Percentiles rank a stretch among this genome's conserved stretches.
phyloP scores from a whole-genome alignment of 2,329 filamentous ascomycete species.

The Cryoendolithus antarcticus region DNA sequence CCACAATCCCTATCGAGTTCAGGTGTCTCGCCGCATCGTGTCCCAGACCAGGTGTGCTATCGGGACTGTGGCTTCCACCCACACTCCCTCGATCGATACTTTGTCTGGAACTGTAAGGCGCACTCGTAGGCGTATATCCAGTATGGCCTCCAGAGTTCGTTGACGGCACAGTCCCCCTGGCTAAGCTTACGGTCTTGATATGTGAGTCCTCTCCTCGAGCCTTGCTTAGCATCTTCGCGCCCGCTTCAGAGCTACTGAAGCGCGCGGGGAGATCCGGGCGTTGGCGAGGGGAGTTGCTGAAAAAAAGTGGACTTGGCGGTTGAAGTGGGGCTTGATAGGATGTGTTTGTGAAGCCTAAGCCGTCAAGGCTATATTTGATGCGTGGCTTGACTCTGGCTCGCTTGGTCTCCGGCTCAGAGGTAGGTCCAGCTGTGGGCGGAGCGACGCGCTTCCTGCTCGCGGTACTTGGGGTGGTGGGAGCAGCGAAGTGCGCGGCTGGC shows the following conservation, averaged over 20 bases:
- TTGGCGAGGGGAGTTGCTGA: slow-evolving; percentile 32
- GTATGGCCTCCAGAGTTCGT: slow-evolving; percentile 34
- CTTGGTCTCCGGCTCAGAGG: slow-evolving; percentile 5
- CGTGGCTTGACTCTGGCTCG: slow-evolving; percentile 10
- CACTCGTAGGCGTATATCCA: background rate
- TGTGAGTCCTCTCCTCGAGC: slow-evolving; percentile 37
- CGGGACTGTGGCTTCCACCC: slow-evolving; percentile 17
- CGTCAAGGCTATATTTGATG: slow-evolving; percentile 12
- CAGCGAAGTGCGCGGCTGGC: background rate
- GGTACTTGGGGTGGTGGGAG: background rate
- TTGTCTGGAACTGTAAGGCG: slow-evolving; percentile 27
- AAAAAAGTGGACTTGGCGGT: slow-evolving; percentile 41
- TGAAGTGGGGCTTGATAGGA: slow-evolving; percentile 13
- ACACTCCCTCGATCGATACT: slow-evolving; percentile 20
- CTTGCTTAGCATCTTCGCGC: slow-evolving; percentile 45
- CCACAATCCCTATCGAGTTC: slow-evolving; percentile 53
- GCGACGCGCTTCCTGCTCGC: slow-evolving; percentile 1
- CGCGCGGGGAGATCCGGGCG: slow-evolving; percentile 37
- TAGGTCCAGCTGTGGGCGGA: slow-evolving; percentile 1
- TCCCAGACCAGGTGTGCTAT: too few species aligned
- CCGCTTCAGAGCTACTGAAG: slow-evolving; percentile 46
- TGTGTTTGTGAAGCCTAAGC: slow-evolving; percentile 9
- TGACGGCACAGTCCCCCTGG: slow-evolving; percentile 31
- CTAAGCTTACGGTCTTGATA: slow-evolving; percentile 41
- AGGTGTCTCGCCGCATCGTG: slow-evolving; percentile 47